Percentiles rank a stretch among this genome's conserved stretches.
phyloP scores from a whole-genome alignment of 2,329 filamentous ascomycete genomes.

The Aspergillus jensenii region DNA sequence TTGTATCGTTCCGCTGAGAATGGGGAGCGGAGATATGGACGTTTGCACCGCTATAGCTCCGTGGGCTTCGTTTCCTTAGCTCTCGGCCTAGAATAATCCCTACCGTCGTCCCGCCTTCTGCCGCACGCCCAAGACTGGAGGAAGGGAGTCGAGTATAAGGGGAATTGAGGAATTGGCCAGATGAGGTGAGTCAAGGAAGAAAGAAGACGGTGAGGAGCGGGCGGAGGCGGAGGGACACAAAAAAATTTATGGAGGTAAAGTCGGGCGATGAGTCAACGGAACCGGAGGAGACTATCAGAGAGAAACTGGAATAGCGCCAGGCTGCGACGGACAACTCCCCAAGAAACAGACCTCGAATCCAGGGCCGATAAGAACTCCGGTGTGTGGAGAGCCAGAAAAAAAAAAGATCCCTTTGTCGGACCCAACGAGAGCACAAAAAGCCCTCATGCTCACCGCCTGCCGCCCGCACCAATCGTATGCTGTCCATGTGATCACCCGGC shows the following conservation, averaged over 20 bases:
- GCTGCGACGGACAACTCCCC: conserved; percentile 4
- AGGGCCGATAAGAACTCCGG: conserved; percentile 31
- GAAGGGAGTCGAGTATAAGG: conserved; percentile 16
- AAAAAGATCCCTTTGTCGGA: conserved; percentile 1
- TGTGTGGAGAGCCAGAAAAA: conserved; percentile 24
- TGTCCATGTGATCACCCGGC: not conserved
- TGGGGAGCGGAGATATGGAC: conserved; percentile 7
- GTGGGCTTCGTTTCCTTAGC: conserved; percentile 8
- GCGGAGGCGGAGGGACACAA: conserved; percentile 12
- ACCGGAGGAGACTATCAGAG: conserved; percentile 10
- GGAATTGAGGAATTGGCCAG: conserved; percentile 13
- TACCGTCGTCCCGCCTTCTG: conserved; percentile 24
- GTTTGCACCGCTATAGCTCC: conserved; percentile 11
- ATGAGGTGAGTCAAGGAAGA: conserved; percentile 14
- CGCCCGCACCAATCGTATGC: conserved; percentile 7
- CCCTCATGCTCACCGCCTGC: conserved; percentile 17
- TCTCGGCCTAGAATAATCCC: conserved; percentile 14
- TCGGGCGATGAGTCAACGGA: conserved; percentile 29
- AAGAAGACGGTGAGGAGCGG: conserved; percentile 12
- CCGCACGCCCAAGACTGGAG: conserved; percentile 19
- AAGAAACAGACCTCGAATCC: conserved; percentile 8
- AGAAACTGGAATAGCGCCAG: conserved; percentile 17
- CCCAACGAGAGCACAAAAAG: not conserved
- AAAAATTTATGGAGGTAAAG: conserved; percentile 13
- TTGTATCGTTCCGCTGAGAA: conserved; percentile 7